These are phyloP conservation scores for Emydomyces testavorans DNA, from an alignment of 2,329 filamentous ascomycete species.

Conservation along the genomic window DNA sequence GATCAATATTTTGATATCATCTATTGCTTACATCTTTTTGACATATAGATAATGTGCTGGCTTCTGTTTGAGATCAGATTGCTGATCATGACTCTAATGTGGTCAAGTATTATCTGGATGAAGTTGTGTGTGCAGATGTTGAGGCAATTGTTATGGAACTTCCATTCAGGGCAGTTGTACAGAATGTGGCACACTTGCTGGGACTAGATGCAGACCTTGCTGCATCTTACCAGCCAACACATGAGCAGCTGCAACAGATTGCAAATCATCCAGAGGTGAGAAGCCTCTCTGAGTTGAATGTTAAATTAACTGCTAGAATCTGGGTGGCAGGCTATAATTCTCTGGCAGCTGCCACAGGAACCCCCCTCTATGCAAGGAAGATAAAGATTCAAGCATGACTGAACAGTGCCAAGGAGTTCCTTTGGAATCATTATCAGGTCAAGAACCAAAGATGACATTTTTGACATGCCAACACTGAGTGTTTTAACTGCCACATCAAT, in stretches of 20 bases:
- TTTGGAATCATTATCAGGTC: conserved; percentile 4
- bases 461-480: conserved; percentile 9
- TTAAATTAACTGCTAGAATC: too few species aligned
- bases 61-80: not conserved
- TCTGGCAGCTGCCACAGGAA: too few species aligned
- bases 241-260: too few species aligned
- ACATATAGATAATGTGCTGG: not conserved
- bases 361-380: too few species aligned
- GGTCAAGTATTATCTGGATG: conserved; percentile 20
- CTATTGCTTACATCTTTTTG: too few species aligned
- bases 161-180: conserved; percentile 16
- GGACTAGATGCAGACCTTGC: too few species aligned
- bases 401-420: not conserved
- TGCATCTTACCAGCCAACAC: too few species aligned
- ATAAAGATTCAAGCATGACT: too few species aligned
- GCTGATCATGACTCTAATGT: conserved; percentile 16
- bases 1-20: too few species aligned
- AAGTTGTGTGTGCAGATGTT: conserved; percentile 17
- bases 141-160: conserved; percentile 14
- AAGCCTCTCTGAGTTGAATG: too few species aligned
- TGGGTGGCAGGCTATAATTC: too few species aligned
- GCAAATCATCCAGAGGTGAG: too few species aligned
- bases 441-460: conserved; percentile 8
- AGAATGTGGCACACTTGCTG: conserved; percentile 11
- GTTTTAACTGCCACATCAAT: conserved; percentile 18